Percentiles rank a stretch among this genome's conserved stretches.
These are phyloP conservation scores for Escovopsis sp. DNA, from an alignment of 2,329 filamentous ascomycete genomes.

Conservation along the genomic window DNA sequence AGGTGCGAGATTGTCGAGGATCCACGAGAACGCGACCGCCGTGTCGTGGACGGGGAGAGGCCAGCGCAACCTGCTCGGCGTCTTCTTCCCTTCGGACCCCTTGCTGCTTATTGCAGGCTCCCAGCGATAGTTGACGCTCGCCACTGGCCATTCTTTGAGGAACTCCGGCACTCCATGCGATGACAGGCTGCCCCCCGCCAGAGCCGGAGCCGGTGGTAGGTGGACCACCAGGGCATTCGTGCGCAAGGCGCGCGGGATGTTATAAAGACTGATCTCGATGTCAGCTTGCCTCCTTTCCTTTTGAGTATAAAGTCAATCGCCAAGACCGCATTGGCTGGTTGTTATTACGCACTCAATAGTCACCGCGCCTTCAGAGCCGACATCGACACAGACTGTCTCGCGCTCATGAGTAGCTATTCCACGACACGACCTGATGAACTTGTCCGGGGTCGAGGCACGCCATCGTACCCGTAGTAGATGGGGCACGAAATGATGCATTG, in stretches of 20 bases:
- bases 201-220: constrained; percentile 34
- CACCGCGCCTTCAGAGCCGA: constrained; percentile 33
- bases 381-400: constrained; percentile 29
- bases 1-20: constrained; percentile 28
- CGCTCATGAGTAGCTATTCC: not conserved
- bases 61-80: constrained; percentile 24
- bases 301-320: too few species aligned
- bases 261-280: constrained; percentile 41
- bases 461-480: too few species aligned
- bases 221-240: constrained; percentile 36
- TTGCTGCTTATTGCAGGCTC: constrained; percentile 7
- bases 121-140: constrained; percentile 47
- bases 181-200: constrained; percentile 14
- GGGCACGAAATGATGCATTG: too few species aligned
- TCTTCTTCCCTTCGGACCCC: constrained; percentile 3
- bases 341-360: constrained; percentile 34
- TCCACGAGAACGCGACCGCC: constrained; percentile 37
- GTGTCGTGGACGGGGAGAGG: constrained; percentile 43
- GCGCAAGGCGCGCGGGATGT: constrained; percentile 22
- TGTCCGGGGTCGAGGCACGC: too few species aligned
- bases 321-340: too few species aligned
- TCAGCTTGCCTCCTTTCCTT: too few species aligned
- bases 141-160: constrained; percentile 28
- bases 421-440: constrained; percentile 1
- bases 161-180: constrained; percentile 23